A percentile compares a stretch with the other conserved stretches of the same genome.
These are phyloP conservation scores for Penicillium antarcticum DNA, from an alignment of 495 filamentous ascomycete species.

Conservation along the genomic window DNA sequence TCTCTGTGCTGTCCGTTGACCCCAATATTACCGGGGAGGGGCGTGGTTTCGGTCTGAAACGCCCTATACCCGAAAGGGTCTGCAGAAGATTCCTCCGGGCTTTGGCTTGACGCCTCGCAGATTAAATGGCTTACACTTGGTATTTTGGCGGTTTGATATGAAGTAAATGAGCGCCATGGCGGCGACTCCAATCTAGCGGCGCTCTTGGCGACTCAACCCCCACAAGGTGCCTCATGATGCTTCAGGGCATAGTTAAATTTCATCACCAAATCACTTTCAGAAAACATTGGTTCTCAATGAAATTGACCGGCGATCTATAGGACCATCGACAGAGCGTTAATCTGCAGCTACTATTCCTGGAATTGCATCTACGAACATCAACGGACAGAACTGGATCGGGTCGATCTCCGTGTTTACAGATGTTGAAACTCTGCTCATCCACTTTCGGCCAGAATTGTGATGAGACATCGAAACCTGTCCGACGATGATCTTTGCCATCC, in stretches of 20 bases:
- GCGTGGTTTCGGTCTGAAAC: constrained; percentile 20
- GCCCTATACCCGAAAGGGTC: constrained; percentile 11
- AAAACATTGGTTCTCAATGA: neutral
- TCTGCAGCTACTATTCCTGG: neutral
- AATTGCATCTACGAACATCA: neutral
- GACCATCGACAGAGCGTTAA: neutral
- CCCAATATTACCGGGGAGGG: constrained; percentile 10
- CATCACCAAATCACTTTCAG: neutral
- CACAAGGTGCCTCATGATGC: constrained; percentile 12
- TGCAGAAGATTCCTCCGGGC: constrained; percentile 3
- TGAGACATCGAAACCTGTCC: neutral
- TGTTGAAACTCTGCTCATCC: constrained; percentile 13
- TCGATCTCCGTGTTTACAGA: constrained; percentile 21
- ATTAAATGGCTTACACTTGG: neutral
- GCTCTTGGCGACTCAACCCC: constrained; percentile 6
- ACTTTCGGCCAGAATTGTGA: constrained; percentile 4
- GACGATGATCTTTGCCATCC: constrained; percentile 19
- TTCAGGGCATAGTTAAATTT: neutral
- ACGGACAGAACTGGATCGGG: constrained; percentile 20
- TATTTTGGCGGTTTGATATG: neutral
- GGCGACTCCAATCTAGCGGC: constrained; percentile 3
- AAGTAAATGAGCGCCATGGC: constrained; percentile 6
- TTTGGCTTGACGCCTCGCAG: constrained; percentile 5
- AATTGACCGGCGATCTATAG: neutral
- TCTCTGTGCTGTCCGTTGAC: neutral